phyloP scores from a whole-genome alignment of 108 stramenopile genomes.

The Skeletonema marinoi region DNA sequence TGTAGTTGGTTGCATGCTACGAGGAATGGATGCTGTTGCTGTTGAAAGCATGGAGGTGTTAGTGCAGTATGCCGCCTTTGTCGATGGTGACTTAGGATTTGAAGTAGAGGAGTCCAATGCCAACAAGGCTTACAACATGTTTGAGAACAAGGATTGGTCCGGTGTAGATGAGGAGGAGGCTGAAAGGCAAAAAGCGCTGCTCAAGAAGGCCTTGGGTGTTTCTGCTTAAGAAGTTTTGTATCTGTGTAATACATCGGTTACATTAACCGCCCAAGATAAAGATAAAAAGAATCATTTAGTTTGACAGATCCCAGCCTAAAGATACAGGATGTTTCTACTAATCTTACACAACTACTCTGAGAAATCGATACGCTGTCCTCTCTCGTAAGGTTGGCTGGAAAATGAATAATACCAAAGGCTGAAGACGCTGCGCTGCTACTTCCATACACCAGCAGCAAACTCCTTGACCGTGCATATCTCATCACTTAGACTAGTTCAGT shows the following conservation, averaged over 20 bases:
- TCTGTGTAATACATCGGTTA: neutral
- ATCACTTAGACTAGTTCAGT: too few species aligned
- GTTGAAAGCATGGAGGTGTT: conserved; percentile 71
- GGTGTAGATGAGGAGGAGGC: conserved; percentile 58
- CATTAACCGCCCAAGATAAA: neutral
- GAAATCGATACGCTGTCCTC: too few species aligned
- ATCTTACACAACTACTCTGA: too few species aligned
- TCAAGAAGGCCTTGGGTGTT: conserved; percentile 57
- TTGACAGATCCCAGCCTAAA: too few species aligned
- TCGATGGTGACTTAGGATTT: conserved; percentile 75
- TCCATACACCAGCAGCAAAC: too few species aligned
- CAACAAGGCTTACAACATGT: conserved; percentile 68
- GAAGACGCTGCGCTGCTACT: too few species aligned
- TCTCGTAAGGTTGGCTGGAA: too few species aligned
- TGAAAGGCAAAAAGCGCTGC: conserved; percentile 61
- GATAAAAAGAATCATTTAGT: neutral
- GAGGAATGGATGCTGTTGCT: conserved; percentile 75
- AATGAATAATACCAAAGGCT: too few species aligned
- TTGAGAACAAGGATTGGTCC: conserved; percentile 72
- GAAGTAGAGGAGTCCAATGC: conserved; percentile 65
- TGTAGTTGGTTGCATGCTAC: conserved; percentile 60
- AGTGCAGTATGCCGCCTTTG: conserved; percentile 76
- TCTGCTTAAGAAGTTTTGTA: conserved; percentile 1
- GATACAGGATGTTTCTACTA: too few species aligned
- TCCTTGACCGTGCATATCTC: too few species aligned